A percentile compares a stretch with the other conserved stretches of the same genome.
Evolutionary conservation across 2,329 filamentous ascomycete genomes (phyloP).

Genomic region (Helminthosporium solani): DNA sequence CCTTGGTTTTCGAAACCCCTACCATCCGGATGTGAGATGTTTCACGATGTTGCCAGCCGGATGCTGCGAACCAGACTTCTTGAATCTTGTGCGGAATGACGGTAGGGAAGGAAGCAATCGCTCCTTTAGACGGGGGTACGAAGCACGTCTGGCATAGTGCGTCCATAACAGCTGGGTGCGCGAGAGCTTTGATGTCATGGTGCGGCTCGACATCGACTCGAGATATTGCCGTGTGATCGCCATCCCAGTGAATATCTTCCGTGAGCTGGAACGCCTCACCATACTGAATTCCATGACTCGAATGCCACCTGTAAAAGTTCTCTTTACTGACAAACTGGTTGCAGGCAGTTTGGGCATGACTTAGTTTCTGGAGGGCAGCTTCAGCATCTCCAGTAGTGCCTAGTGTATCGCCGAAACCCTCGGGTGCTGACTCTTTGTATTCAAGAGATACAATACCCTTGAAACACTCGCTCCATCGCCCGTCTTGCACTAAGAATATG

Average conservation of each 20-base stretch:
- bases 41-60: constrained; percentile 4
- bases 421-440: background rate
- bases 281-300: background rate
- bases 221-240: constrained; percentile 1
- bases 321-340: background rate
- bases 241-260: constrained; percentile 5
- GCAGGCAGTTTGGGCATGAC: background rate
- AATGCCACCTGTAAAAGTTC: constrained; percentile 1
- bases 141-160: constrained; percentile 2
- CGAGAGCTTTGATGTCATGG: constrained; percentile 1
- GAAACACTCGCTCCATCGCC: constrained; percentile 1
- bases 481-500: constrained; percentile 1
- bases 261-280: constrained; percentile 4
- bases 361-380: background rate
- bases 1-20: constrained; percentile 1
- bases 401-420: background rate
- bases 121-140: constrained; percentile 4
- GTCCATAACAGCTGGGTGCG: constrained; percentile 10
- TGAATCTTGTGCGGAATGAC: constrained; percentile 5
- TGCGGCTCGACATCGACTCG: background rate
- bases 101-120: background rate
- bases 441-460: background rate
- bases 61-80: constrained; percentile 4
- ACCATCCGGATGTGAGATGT: background rate
- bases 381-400: background rate